phyloP scores from a whole-genome alignment of 2,329 filamentous ascomycete genomes.

The Ophiostoma angusticollis region DNA sequence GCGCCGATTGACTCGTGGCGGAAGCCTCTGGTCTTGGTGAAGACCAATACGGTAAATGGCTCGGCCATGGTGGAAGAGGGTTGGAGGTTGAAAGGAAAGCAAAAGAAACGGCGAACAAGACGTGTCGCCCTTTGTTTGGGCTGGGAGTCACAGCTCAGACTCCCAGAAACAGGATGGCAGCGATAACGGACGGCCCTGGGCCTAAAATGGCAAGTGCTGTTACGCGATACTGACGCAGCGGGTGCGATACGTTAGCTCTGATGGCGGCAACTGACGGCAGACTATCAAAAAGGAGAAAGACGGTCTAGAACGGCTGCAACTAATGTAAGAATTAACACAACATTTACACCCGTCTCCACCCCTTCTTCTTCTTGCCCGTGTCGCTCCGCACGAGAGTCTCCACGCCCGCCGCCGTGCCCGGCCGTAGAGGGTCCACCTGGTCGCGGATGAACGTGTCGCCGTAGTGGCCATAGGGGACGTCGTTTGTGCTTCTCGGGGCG shows the following conservation, averaged over 20 bases:
- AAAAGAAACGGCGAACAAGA: neutral
- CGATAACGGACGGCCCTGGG: no score
- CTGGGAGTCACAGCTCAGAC: no score
- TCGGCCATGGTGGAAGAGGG: neutral
- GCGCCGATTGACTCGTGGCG: slow-evolving; percentile 28
- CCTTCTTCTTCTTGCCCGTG: neutral
- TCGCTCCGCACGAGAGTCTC: slow-evolving; percentile 7
- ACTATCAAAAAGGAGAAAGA: neutral
- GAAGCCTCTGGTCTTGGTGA: slow-evolving; percentile 26
- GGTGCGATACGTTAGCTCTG: no score
- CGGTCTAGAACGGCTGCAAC: neutral
- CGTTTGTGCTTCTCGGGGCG: neutral
- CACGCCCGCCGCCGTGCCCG: slow-evolving; percentile 1
- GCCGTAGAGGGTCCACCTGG: slow-evolving; percentile 11
- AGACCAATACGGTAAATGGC: slow-evolving; percentile 24
- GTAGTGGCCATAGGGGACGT: slow-evolving; percentile 7
- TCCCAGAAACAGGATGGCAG: no score
- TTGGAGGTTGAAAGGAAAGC: neutral
- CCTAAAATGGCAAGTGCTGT: no score
- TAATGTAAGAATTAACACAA: neutral
- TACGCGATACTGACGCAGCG: no score
- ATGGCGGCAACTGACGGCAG: no score
- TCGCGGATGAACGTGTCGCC: slow-evolving; percentile 10
- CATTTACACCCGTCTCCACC: neutral
- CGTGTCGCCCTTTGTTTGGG: no score